Conservation (phyloP, 352 stramenopile genomes). For the Aphanomyces astaci region DNA sequence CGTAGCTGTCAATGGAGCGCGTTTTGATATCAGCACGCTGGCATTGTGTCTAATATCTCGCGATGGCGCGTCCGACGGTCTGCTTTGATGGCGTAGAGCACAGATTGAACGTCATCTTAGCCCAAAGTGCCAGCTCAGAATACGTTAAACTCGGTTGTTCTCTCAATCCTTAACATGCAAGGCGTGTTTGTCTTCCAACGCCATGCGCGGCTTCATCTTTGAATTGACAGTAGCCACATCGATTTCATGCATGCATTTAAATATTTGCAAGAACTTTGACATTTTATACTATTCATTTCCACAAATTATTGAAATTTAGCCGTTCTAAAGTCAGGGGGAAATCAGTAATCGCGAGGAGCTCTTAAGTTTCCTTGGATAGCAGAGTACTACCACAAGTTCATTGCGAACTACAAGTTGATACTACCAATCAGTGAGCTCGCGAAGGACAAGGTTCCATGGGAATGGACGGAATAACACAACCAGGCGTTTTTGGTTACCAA, state of each 20-base stretch:
- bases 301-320: too few relatives aligned
- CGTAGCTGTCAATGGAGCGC: neutral
- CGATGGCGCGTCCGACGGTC: neutral
- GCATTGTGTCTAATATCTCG: neutral
- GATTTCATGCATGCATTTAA: too few relatives aligned
- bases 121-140: neutral
- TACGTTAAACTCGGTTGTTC: neutral
- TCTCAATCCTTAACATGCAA: neutral
- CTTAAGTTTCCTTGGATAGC: conserved; percentile 26
- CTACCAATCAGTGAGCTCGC: conserved; percentile 23
- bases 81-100: neutral
- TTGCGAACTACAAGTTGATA: conserved; percentile 22
- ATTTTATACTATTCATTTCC: too few relatives aligned
- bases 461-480: conserved; percentile 4
- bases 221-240: too few relatives aligned
- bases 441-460: conserved; percentile 22
- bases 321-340: too few relatives aligned
- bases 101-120: neutral
- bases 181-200: neutral
- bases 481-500: neutral
- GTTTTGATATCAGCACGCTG: neutral
- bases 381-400: conserved; percentile 27
- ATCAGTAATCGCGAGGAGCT: conserved; percentile 23
- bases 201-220: neutral
- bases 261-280: too few relatives aligned